Conservation (phyloP, 2,329 filamentous ascomycete species). For the Fragosphaeria purpurea region DNA sequence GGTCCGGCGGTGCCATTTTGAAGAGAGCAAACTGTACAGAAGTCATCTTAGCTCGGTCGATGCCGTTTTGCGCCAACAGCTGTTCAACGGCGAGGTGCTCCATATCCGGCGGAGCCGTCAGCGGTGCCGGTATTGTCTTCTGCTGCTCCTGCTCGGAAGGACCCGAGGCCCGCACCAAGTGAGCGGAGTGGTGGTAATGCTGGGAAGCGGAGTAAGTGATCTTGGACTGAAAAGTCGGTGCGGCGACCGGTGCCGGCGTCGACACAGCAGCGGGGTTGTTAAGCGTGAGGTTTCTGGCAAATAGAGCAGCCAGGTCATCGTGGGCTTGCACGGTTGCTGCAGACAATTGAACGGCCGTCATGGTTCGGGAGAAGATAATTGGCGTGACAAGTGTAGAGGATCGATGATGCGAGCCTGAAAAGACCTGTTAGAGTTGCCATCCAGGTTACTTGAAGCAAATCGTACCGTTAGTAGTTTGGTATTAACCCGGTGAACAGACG, state of each 20-base stretch:
- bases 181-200: constrained; percentile 75
- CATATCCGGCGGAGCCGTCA: constrained; percentile 39
- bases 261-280: constrained; percentile 28
- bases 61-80: constrained; percentile 54
- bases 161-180: constrained; percentile 39
- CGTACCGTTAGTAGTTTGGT: too few relatives aligned
- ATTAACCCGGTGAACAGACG: too few relatives aligned
- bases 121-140: constrained; percentile 21
- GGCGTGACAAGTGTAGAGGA: too few relatives aligned
- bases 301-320: constrained; percentile 73
- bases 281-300: constrained; percentile 66
- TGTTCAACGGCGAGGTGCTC: constrained; percentile 43
- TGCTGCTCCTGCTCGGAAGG: constrained; percentile 23
- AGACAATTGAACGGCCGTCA: constrained; percentile 11
- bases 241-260: constrained; percentile 19
- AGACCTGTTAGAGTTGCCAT: too few relatives aligned
- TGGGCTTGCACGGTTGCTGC: constrained; percentile 48
- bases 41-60: constrained; percentile 60
- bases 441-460: too few relatives aligned
- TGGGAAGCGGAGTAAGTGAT: constrained; percentile 68
- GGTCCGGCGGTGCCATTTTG: constrained; percentile 59
- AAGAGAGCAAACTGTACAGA: constrained; percentile 71
- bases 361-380: not conserved
- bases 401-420: too few relatives aligned
- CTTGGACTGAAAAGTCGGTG: constrained; percentile 16